These are phyloP conservation scores for Pseudognaphalium luteoalbum DNA, from an alignment of 129 eudicot genomes.

Conservation along the genomic window DNA sequence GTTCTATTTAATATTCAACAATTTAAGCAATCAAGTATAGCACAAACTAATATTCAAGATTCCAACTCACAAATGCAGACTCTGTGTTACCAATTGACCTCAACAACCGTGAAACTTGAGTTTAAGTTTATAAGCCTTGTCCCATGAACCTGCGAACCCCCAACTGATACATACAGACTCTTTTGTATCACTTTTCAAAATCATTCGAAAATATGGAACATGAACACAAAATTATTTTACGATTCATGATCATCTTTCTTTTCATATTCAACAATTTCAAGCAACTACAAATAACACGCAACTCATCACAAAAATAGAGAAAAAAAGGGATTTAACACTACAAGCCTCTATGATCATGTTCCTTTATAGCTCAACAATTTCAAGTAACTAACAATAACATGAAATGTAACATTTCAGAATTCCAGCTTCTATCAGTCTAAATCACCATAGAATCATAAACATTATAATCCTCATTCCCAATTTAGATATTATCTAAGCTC, in stretches of 20 bases:
- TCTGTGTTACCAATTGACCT: neutral
- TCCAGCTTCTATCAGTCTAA: neutral
- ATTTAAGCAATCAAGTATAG: neutral
- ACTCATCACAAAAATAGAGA: neutral
- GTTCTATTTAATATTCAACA: conserved; percentile 9
- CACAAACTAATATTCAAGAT: neutral
- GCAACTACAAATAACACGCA: neutral
- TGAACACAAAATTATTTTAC: neutral
- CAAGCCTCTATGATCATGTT: conserved; percentile 11
- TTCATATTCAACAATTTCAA: conserved; percentile 12
- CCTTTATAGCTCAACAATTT: conserved; percentile 11
- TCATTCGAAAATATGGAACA: neutral
- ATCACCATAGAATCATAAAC: neutral
- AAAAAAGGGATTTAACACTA: neutral
- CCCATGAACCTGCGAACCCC: neutral
- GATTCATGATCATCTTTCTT: conserved; percentile 17
- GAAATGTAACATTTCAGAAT: conserved; percentile 1
- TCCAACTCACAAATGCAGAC: neutral
- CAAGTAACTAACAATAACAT: conserved; percentile 8
- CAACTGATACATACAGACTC: conserved; percentile 3
- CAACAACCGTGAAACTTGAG: neutral
- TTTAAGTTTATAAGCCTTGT: neutral
- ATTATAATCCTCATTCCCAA: neutral
- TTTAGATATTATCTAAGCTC: conserved; percentile 13
- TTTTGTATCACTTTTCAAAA: neutral